Base-by-base conservation (phyloP, 2,329 filamentous ascomycete genomes). In the Pseudopithomyces chartarum region DNA sequence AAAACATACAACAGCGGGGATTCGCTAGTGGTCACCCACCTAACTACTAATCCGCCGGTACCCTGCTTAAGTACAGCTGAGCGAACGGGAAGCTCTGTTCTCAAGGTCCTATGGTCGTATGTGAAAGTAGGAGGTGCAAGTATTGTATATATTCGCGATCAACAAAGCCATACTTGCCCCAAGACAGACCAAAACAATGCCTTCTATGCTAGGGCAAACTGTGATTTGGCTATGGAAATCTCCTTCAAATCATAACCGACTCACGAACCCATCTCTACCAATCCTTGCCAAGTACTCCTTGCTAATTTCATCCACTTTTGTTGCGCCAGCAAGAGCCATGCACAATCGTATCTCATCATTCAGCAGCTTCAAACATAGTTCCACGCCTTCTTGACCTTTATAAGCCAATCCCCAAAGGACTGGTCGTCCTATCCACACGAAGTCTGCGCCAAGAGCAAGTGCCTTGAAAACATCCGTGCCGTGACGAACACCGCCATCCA, bases 381-480 rank as follows among this genome's bases (percentile, higher is more conserved):
- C 29, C 7, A 47, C 44, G 20, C 44, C 44, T 29, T 47, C 44
- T 34, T 47, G 44, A 34, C 44, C 44, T 20, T 47, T 47, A 17
- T 47, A 69, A 3, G 83, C 87, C 39, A 90, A 81, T 1, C 90
- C 92, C 78, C 86, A 96, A 45, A 96, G 79, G 13, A 90, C 13
- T 6, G 71, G 66, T 20, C 73, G 52, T 1, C 73, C 73, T 5
- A 76, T 56, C 52, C 94, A 95, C 1, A 98, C 92, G 43, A 92
- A 94, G 70, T 86, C 91, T 22, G 94, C 95, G 36, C 95, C 95
- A 0, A 98, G 84, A 71, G 92, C 97, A 8, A 98, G 81, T 12
- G 93, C 94, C 80, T 98, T 98, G 76, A 98, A 85, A 58, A 98
- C 92, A 74, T 98, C 95, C 0, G 93, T 96, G 6, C 90, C 92